Evolutionary conservation across 345 rosid genomes (phyloP), one percentile per base, ranked within the genome.

Genomic region (Hevea brasiliensis): DNA sequence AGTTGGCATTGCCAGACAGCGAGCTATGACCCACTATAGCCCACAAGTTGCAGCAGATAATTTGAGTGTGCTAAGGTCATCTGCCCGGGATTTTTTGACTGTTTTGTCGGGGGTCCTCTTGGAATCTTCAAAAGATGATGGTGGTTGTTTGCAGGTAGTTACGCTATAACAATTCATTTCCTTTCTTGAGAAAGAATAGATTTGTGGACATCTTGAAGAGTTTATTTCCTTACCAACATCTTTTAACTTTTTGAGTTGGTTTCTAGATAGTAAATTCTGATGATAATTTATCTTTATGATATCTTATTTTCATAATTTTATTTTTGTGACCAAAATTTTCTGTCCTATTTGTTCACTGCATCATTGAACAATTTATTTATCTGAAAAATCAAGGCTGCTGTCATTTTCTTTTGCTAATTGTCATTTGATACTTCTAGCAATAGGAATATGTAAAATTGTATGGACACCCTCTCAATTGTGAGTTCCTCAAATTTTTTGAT

Each of bases 131-230:
- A 85, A 87, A 64, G 97, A 91, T 77, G 96, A 94, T 61, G 99
- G 94, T 62, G 99, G 94, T 82, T 89, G 83, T 78, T 82, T 95
- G 84, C 94, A 87, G 99, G 97, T 95, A 87, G 51, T 27, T 73
- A 8, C 53, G 21, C 15, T 26, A 6, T 64, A 0, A 18, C 26
- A 21, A 35, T 55, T 55, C 61, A 21, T 45, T 40, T 55, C 37
- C 35, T 11, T 67, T 35, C 1, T 17, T 32, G 17, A 15, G 54
- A 18, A 12, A 5, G 11, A 18, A 2, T 9, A 1, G n/a, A 47
- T 24, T 65, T 65, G 11, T 65, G 24, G 69, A 6, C 15, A 45
- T 65, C 29, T 65, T 11, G 9, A 1, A 15, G 67, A 10, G 17
- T n/a, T 3, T 47, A 4, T 26, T 13, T 24, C 9, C 0, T 65